Evolutionary conservation across 441 rosid genomes (phyloP), one percentile per base, ranked within the genome.

Genomic region (Euphorbia schlechtendalii): DNA sequence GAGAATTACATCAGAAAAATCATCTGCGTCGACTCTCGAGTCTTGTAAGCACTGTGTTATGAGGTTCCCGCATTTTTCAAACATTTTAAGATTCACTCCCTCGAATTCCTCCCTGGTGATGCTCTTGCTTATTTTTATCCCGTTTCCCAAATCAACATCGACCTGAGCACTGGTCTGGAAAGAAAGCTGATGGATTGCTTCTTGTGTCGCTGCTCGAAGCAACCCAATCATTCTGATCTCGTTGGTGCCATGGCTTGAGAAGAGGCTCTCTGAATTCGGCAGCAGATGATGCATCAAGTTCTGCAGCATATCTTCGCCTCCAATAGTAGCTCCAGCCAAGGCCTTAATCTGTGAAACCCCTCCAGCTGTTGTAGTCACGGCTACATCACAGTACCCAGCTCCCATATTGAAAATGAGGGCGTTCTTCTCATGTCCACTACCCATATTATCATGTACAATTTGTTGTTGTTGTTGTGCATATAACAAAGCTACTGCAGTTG

Each of bases 341-440:
- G 93, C 83, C 69, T 86, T 92, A 43, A 92, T 87, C 76, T 84
- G 93, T 14, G 96, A 87, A 75, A 92, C 93, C 28, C 98, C 96
- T 64, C 98, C 96, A 28, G 84, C 96, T 17, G 96, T 89, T 10
- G 92, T 84, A 45, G 84, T 75, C 45, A 89, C 90, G n/a, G 89
- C 88, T 20, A 89, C 90, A 34, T 92, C 98, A 46, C 86, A 84
- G 69, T 82, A 87, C 22, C 96, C 96, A 32, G 96, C 96, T 61
- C 98, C 96, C 84, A 87, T 80, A 64, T 88, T 92, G 69, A 92
- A 89, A 74, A 92, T 84, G 60, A 89, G 81, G 0, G 85, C 96
- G 54, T 82, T 78, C 78, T 88, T 87, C 81, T 92, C 96, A 51
- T 80, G 81, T 58, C 90, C 92, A 12, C 96, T 81, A 43, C 90